A percentile compares a stretch with the other conserved stretches of the same genome.
Conservation (phyloP, 208 protist species). For the Leishmania arabica region DNA sequence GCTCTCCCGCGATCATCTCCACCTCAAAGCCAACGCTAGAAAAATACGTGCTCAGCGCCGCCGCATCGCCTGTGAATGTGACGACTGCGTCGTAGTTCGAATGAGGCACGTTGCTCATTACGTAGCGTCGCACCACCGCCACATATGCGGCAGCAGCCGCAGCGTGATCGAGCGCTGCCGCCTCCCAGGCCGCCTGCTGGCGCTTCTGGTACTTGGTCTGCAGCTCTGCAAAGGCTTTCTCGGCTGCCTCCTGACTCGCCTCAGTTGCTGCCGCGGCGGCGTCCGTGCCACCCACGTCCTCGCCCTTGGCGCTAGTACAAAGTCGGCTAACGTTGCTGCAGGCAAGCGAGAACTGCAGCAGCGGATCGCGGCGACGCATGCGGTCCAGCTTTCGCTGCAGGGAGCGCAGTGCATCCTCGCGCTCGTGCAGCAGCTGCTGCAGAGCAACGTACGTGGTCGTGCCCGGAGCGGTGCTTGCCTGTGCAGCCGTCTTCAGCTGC, state of each 20-base stretch:
- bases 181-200: constrained; percentile 63
- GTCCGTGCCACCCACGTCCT: not conserved
- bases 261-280: constrained; percentile 5
- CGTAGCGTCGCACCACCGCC: constrained; percentile 54
- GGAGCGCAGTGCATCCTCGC: constrained; percentile 69
- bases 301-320: not conserved
- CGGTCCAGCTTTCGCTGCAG: constrained; percentile 86
- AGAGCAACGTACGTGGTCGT: constrained; percentile 42
- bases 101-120: constrained; percentile 51
- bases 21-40: constrained; percentile 38
- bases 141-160: constrained; percentile 57
- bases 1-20: constrained; percentile 13
- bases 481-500: constrained; percentile 28
- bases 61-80: constrained; percentile 40
- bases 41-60: constrained; percentile 24
- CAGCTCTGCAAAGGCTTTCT: constrained; percentile 58
- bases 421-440: constrained; percentile 52
- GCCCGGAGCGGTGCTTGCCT: constrained; percentile 30
- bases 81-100: constrained; percentile 75
- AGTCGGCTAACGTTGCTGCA: constrained; percentile 76
- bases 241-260: constrained; percentile 42
- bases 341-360: constrained; percentile 81
- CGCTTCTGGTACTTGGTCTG: constrained; percentile 40
- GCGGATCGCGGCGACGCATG: constrained; percentile 71
- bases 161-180: constrained; percentile 24